These are phyloP conservation scores for Blastobotrys mokoenaii DNA, from an alignment of 805 yeast species.

Conservation along the genomic window DNA sequence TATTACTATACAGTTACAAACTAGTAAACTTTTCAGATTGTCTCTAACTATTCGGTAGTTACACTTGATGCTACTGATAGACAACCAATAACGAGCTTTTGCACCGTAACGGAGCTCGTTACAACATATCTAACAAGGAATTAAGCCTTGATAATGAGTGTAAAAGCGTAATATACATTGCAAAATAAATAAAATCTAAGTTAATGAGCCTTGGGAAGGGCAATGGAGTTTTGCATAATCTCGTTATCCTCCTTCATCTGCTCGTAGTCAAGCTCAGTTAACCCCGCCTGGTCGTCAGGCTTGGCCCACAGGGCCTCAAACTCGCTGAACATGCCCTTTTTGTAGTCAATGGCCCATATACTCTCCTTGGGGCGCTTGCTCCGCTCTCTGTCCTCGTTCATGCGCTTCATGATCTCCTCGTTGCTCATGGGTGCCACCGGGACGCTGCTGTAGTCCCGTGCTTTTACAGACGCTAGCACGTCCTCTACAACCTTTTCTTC, in stretches of 20 bases:
- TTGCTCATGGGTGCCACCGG: constrained; percentile 19
- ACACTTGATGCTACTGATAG: too few species aligned
- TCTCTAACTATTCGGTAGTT: too few species aligned
- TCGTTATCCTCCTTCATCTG: constrained; percentile 48
- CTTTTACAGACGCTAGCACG: constrained; percentile 16
- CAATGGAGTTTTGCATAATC: constrained; percentile 30
- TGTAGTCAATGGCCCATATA: constrained; percentile 52
- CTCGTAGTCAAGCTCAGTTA: constrained; percentile 40
- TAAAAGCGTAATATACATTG: too few species aligned
- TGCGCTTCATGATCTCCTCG: constrained; percentile 60
- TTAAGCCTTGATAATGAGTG: too few species aligned
- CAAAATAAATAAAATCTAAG: too few species aligned
- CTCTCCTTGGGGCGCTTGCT: constrained; percentile 74
- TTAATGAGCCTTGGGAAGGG: too few species aligned
- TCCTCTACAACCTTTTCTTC: constrained; percentile 2
- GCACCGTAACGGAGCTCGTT: too few species aligned
- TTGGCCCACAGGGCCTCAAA: constrained; percentile 39
- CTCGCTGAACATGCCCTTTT: constrained; percentile 40
- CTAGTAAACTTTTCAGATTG: too few species aligned
- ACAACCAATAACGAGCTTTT: too few species aligned
- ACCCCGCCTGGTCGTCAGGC: constrained; percentile 17
- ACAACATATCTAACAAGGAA: too few species aligned
- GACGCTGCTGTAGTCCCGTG: neutral
- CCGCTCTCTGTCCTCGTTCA: constrained; percentile 90
- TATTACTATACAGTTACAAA: too few species aligned